Base-by-base conservation (phyloP, 768 basidiomycete species). In the Agrocybe pediades region DNA sequence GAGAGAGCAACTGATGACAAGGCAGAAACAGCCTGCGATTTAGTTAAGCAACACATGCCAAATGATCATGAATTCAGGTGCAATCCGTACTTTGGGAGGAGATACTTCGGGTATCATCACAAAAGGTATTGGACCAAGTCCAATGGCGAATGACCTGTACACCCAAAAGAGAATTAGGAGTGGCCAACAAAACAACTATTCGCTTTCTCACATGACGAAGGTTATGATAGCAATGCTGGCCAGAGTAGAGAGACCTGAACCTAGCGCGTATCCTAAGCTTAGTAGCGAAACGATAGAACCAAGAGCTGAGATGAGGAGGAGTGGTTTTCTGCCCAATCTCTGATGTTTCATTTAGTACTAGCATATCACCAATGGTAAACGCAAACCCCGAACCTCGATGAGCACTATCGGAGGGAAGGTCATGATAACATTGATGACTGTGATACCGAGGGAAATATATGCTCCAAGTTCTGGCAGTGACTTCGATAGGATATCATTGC, bases 101-200 rank as follows among this genome's bases (percentile, higher is more conserved):
- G 94, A 88, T 19, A 97, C 84, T 65, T 98, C 95, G 15, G 94
- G 86, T 26, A 96, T 86, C 68, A 98, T 86, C 33, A 98, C 85
- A 65, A 95, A 98, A 0, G 96, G 95, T 27, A 98, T 74, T 1
- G 96, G 95, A 1, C 96, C 96, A 16, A 98, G 78, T 2, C 95
- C 96, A 27, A 89, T 71, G 1, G 95, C 91, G 69, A 95, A 98
- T 0, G 91, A 89, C 70, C 90, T 91, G 6, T 41, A n/a, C 11
- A 16, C 33, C 46, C 11, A 49, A n/a, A 47, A 40, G 1, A 53
- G 46, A 21, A 25, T 9, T 36, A 33, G 20, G 17, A 46, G 43
- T 54, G 24, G 5, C 20, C 21, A 21, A n/a, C 8, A 27, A 5
- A 25, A 13, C 29, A 41, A 13, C 5, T 24, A 41, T 4, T 4